phyloP scores from a whole-genome alignment of 106 monocot genomes.

The Narthecium ossifragum region DNA sequence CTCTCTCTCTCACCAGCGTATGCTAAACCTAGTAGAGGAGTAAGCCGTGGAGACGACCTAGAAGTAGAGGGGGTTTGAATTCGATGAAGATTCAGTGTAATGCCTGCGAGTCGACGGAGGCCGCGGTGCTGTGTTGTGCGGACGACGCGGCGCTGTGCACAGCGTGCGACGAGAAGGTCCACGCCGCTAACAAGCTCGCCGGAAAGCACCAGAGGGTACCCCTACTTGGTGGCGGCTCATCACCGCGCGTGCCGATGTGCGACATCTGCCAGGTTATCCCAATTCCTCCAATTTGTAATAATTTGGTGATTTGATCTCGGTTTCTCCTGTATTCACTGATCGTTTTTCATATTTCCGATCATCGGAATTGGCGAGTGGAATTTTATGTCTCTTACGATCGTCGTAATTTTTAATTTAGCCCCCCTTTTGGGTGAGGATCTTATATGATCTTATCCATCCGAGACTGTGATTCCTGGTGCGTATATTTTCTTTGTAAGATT shows the following conservation, averaged over 20 bases:
- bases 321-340: too few species aligned
- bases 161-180: slow-evolving; percentile 63
- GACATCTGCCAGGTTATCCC: slow-evolving; percentile 94
- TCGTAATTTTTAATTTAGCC: too few species aligned
- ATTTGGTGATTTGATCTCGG: too few species aligned
- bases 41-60: neutral
- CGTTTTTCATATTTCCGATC: too few species aligned
- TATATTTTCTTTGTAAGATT: too few species aligned
- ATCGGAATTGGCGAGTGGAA: too few species aligned
- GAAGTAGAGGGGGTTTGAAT: neutral
- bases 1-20: neutral
- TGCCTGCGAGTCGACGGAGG: slow-evolving; percentile 74
- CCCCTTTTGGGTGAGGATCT: too few species aligned
- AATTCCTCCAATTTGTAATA: too few species aligned
- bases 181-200: slow-evolving; percentile 78
- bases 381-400: too few species aligned
- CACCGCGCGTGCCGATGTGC: slow-evolving; percentile 54
- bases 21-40: neutral
- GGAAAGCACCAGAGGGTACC: slow-evolving; percentile 69
- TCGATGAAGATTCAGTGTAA: slow-evolving; percentile 87
- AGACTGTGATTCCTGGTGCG: too few species aligned
- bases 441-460: too few species aligned
- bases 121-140: slow-evolving; percentile 69
- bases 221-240: slow-evolving; percentile 20
- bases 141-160: slow-evolving; percentile 83